Evolutionary conservation across 495 filamentous ascomycete genomes (phyloP), one percentile per base, ranked within the genome.

Genomic region (Hypoxylon perforatum): DNA sequence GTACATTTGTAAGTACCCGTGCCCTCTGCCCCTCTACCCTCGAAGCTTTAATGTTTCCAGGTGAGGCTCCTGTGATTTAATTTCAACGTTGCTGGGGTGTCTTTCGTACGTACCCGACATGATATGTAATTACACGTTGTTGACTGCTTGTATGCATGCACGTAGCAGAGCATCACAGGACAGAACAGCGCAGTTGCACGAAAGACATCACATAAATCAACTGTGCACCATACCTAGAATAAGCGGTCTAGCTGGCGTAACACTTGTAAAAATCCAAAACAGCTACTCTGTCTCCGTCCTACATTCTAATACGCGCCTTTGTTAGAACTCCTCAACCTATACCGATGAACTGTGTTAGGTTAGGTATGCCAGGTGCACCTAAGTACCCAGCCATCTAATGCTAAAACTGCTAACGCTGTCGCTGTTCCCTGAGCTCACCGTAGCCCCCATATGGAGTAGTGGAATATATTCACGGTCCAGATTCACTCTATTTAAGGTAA

Each of bases 241-340:
- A 55, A 44, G 49, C 51, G 57, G 57, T 50, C 49, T 61, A 19
- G 2, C 21, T 22, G 11, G 38, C n/a, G 63, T 61, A 56, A 21
- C 21, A 60, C 63, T 50, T 45, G 38, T 49, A 21, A 15, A 23
- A 12, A 6, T 30, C 49, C 49, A 57, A 61, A 57, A 67, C 51
- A 3, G 41, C 1, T 4, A 42, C 6, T 61, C 39, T 46, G 45
- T 19, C 42, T 54, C 39, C 17, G 63, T 58, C 35, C 44, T 48
- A 67, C 57, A 41, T 17, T 21, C 22, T 33, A 4, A 15, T 41
- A 41, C 15, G 12, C 15, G 3, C 38, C 12, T 41, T 41, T 15
- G 12, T 15, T 41, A 1, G 14, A 41, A 17, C 12, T n/a, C 12
- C 38, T 41, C n/a, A 17, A 41, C 17, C 17, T n/a, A 41, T 11